A percentile compares a stretch with the other conserved stretches of the same genome.
Conservation (phyloP, 75 land plant genomes). For the Selaginella tamariscina region DNA sequence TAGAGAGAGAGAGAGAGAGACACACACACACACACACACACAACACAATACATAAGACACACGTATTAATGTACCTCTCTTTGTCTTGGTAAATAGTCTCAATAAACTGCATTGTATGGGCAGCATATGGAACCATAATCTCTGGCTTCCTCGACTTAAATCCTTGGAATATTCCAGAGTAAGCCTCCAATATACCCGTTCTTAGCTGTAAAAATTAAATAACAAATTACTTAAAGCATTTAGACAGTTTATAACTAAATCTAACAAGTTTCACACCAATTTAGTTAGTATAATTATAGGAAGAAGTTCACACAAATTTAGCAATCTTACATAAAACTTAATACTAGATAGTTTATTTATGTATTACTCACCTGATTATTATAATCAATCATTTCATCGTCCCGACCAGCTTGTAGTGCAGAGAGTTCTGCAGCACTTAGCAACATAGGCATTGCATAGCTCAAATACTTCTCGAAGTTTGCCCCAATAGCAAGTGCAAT, state of each 20-base stretch:
- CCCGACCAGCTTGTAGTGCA: conserved; percentile 37
- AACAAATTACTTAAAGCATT: too few relatives aligned
- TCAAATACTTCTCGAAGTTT: conserved; percentile 57
- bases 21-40: too few relatives aligned
- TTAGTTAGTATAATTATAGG: too few relatives aligned
- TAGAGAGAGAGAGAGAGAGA: background rate
- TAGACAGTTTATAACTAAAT: too few relatives aligned
- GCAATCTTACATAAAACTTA: too few relatives aligned
- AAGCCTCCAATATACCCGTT: conserved; percentile 90
- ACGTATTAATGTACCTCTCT: conserved; percentile 68
- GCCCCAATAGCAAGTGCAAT: conserved; percentile 63
- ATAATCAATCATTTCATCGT: conserved; percentile 85
- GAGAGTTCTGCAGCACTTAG: conserved; percentile 86
- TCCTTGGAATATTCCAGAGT: conserved; percentile 93
- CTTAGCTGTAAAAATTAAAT: too few relatives aligned
- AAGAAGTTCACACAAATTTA: too few relatives aligned
- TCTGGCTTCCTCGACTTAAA: conserved; percentile 80
- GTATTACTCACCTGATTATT: too few relatives aligned
- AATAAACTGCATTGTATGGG: conserved; percentile 61
- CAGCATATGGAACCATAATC: conserved; percentile 61
- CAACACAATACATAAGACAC: too few relatives aligned
- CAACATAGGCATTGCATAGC: conserved; percentile 23
- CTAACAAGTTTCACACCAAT: too few relatives aligned
- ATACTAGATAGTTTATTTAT: too few relatives aligned
- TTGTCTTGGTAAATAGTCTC: conserved; percentile 68